Percentiles rank a stretch among this genome's conserved stretches.
These are phyloP conservation scores for Botryosphaeria dothidea DNA, from an alignment of 2,329 filamentous ascomycete species.

Conservation along the genomic window DNA sequence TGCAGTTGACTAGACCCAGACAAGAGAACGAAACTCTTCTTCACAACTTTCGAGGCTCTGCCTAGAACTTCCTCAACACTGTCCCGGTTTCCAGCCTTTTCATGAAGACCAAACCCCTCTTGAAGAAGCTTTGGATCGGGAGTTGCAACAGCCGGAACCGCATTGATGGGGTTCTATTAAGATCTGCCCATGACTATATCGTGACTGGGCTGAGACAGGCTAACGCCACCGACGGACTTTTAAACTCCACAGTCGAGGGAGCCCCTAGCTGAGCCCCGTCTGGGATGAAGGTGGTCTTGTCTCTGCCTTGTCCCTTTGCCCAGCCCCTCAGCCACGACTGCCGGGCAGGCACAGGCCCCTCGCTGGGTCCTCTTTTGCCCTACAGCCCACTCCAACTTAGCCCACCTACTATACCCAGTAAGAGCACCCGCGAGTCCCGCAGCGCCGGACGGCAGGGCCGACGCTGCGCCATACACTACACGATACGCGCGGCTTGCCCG, in stretches of 20 bases:
- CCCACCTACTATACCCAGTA: slow-evolving; percentile 5
- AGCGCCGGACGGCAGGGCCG: not conserved
- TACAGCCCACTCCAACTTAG: not conserved
- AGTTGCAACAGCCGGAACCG: not conserved
- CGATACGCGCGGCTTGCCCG: not conserved
- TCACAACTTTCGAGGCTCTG: not conserved
- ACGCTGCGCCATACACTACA: not conserved
- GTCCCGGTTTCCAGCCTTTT: not conserved
- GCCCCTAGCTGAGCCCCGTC: not conserved
- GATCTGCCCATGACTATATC: not conserved
- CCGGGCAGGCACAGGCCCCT: not conserved
- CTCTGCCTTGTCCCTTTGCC: not conserved
- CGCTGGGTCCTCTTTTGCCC: not conserved
- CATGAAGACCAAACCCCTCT: not conserved
- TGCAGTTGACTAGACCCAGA: too few species aligned
- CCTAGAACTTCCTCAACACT: not conserved
- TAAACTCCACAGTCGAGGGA: not conserved
- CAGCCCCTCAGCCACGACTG: not conserved
- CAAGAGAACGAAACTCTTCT: too few species aligned
- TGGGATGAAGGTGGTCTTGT: not conserved
- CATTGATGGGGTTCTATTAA: slow-evolving; percentile 14
- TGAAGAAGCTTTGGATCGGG: not conserved
- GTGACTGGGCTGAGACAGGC: slow-evolving; percentile 13
- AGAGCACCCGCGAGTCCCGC: not conserved
- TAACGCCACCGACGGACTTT: slow-evolving; percentile 6